Base-by-base conservation (phyloP, 2,329 filamentous ascomycete species). In the Colletotrichum aenigma region DNA sequence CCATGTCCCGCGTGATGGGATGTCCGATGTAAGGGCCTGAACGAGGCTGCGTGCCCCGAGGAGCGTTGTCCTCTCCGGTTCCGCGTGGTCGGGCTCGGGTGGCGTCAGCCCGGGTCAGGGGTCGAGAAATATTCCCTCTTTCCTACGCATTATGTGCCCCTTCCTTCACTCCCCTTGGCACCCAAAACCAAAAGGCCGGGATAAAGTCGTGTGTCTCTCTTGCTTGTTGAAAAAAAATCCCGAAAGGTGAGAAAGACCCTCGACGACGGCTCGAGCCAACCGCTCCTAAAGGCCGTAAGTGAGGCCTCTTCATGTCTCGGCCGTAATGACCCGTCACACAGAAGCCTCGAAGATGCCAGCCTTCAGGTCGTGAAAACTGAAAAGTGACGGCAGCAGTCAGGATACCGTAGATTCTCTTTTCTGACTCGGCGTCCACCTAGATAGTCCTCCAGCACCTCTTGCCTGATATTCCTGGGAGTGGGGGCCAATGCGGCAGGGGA, bases 21-120 rank as follows among this genome's bases (percentile, higher is more conserved):
- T n/a, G 28, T 21, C 8, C 24, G 10, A 73, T 48, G 70, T 36
- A 75, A 75, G 73, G 73, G 64, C 64, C 36, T 64, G 58, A 38
- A 52, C 12, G 70, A 55, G 43, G 64, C 38, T 30, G 24, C 18
- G 55, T 61, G 32, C 30, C 30, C 21, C 16, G 61, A 52, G n/a
- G 30, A 32, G 30, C 43, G 65, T 34, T 52, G 56, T 65, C 18
- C 26, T 36, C 73, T 69, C 73, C 70, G 70, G 73, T 69, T 64
- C 73, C 73, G 73, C 73, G 64, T 73, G 64, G 70, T 75, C 56
- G 73, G 64, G 70, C 48, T 73, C 70, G 24, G 48, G 66, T 73
- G 70, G 70, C 64, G 70, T 60, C 66, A 70, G 66, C 72, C 58
- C 43, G 16, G 43, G 21, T 30, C 55, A 30, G 55, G 61, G 56